Percentiles rank a stretch among this genome's conserved stretches.
Conservation (phyloP, 306 rosid genomes). For the Sindora glabra region DNA sequence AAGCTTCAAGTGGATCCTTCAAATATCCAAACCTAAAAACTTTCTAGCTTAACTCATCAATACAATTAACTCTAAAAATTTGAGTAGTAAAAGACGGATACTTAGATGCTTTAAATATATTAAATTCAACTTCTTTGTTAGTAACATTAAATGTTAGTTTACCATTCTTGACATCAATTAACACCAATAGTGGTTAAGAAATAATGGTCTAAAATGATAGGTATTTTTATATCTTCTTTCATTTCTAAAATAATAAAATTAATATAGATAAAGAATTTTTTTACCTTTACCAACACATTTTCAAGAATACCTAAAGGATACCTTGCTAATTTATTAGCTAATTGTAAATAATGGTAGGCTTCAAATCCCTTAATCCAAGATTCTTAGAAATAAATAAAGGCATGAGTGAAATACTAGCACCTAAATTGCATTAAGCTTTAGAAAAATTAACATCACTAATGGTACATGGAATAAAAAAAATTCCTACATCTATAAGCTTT, state of each 20-base stretch:
- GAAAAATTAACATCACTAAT: too few relatives aligned
- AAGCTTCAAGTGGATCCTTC: neutral
- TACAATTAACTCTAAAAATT: too few relatives aligned
- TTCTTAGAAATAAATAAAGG: too few relatives aligned
- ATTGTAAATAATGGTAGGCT: too few relatives aligned
- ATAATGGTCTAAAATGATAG: neutral
- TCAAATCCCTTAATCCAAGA: too few relatives aligned
- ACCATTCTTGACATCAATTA: neutral
- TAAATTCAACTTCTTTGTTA: neutral
- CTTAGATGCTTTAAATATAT: neutral
- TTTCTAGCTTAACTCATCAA: too few relatives aligned
- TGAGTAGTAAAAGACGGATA: neutral
- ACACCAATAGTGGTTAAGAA: neutral
- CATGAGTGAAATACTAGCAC: too few relatives aligned
- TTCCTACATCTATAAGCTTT: too few relatives aligned
- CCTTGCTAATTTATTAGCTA: neutral
- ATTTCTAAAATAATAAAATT: neutral
- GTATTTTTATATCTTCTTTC: neutral
- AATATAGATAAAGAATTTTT: neutral
- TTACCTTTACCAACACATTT: neutral
- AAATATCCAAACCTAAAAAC: too few relatives aligned
- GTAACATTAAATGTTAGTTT: neutral
- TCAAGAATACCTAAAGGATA: neutral
- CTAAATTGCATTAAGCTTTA: too few relatives aligned
- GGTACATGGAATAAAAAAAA: too few relatives aligned